Base-by-base conservation (phyloP, 768 basidiomycete genomes). In the Trametes cubensis region DNA sequence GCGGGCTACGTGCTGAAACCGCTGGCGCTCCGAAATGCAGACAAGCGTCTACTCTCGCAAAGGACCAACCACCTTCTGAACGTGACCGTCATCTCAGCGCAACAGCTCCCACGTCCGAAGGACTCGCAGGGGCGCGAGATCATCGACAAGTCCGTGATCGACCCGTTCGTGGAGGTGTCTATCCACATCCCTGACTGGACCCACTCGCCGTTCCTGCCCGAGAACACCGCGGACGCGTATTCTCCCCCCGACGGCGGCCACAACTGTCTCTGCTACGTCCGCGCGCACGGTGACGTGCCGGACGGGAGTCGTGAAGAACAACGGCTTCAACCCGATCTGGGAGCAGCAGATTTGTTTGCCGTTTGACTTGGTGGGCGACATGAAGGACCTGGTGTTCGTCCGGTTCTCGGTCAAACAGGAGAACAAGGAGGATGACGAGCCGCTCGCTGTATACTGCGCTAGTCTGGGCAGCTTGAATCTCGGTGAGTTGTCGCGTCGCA, bases 321-420 rank as follows among this genome's bases (percentile, higher is more conserved):
- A 95, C 70, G 93, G 95, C 0, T 95, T 96, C 78, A 97, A 97
- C 73, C 96, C 96, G 0, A 76, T 85, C 1, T 98, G 95, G 92
- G 81, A 92, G 64, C 85, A 94, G 68, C 71, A 72, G 41, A 74
- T 95, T 25, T 73, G 75, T 20, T 73, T 95, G 21, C 86, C 87
- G n/a, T 95, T 95, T 69, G 84, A 86, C 52, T 87, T 88, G 66
- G 80, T 89, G 28, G 85, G 88, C 0, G 83, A 81, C 61, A 92
- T 95, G 89, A 78, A 77, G 61, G 92, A 95, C 30, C 79, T 98
- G 26, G 83, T 93, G 34, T 98, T 98, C 73, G 83, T 97, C 28
- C 80, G 86, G 57, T 87, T 98, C 63, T 81, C 84, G 26, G 85
- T 98, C 18, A 79, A 84, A 65, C 85, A 90, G 70, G 85, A 87